phyloP scores from a whole-genome alignment of 371 early-diverging fungal genomes.

The Blakeslea trispora region DNA sequence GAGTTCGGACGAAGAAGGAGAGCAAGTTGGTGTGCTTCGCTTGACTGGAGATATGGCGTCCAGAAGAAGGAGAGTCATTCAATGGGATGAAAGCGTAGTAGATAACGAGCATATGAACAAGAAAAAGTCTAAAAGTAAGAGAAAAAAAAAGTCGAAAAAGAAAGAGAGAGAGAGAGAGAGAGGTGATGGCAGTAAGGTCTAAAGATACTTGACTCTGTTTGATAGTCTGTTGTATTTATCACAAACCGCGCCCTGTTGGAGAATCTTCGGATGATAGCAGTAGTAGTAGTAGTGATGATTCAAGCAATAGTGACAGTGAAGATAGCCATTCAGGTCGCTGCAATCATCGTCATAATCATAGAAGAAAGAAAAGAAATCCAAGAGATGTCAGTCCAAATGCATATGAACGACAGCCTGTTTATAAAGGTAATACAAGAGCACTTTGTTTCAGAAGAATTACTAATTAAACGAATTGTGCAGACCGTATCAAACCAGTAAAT shows the following conservation, averaged over 20 bases:
- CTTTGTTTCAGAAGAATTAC: background rate
- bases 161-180: too few species aligned
- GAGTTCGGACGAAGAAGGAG: slow-evolving; percentile 21
- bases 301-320: slow-evolving; percentile 25
- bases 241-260: slow-evolving; percentile 70
- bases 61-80: slow-evolving; percentile 57
- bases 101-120: slow-evolving; percentile 85
- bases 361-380: slow-evolving; percentile 45
- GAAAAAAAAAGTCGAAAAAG: too few species aligned
- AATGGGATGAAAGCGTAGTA: slow-evolving; percentile 82
- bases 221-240: slow-evolving; percentile 90
- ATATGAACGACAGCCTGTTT: slow-evolving; percentile 70
- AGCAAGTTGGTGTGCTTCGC: slow-evolving; percentile 50
- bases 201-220: slow-evolving; percentile 53
- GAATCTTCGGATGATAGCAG: slow-evolving; percentile 63
- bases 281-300: slow-evolving; percentile 35
- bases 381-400: slow-evolving; percentile 65
- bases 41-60: slow-evolving; percentile 53
- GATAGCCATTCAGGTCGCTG: slow-evolving; percentile 37
- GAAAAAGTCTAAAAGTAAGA: slow-evolving; percentile 83
- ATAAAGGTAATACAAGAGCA: too few species aligned
- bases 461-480: background rate
- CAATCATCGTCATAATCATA: slow-evolving; percentile 23
- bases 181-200: slow-evolving; percentile 56
- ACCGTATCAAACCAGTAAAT: slow-evolving; percentile 4